Percentiles rank a stretch among this genome's conserved stretches.
phyloP scores from a whole-genome alignment of 768 basidiomycete species.

The Crucibulum laeve region DNA sequence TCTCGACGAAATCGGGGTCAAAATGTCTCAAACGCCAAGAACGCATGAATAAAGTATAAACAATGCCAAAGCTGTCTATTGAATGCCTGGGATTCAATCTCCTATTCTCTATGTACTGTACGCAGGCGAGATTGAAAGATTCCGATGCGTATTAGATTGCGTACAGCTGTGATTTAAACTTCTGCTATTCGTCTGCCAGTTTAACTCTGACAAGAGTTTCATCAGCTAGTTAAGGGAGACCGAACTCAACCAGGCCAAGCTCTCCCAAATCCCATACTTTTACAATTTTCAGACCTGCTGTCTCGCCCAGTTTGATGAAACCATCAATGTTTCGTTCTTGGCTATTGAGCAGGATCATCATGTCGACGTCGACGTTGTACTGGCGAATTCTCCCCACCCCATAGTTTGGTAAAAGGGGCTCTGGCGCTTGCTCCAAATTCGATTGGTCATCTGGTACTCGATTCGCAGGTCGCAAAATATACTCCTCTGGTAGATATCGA shows the following conservation, averaged over 20 bases:
- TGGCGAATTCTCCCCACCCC: constrained; percentile 33
- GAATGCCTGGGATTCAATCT: too few relatives aligned
- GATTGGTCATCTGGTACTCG: constrained; percentile 10
- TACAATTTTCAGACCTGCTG: constrained; percentile 28
- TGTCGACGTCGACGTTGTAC: constrained; percentile 41
- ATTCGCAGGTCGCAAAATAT: constrained; percentile 23
- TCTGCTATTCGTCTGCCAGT: too few relatives aligned
- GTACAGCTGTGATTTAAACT: too few relatives aligned
- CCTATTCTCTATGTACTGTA: too few relatives aligned
- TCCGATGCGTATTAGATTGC: too few relatives aligned
- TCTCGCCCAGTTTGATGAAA: constrained; percentile 29
- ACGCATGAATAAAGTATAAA: too few relatives aligned
- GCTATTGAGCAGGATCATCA: constrained; percentile 38
- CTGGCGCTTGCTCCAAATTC: constrained; percentile 26
- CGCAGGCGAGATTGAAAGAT: too few relatives aligned
- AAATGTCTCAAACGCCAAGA: too few relatives aligned
- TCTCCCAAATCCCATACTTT: constrained; percentile 33
- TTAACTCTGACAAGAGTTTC: too few relatives aligned
- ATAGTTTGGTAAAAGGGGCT: constrained; percentile 44
- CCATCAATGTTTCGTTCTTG: constrained; percentile 39
- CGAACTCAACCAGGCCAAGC: constrained; percentile 25
- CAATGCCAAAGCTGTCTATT: too few relatives aligned
- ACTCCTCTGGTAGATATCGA: constrained; percentile 31
- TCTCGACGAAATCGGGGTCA: too few relatives aligned
- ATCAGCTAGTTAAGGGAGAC: too few relatives aligned